Conservation (phyloP, 1,284 basidiomycete genomes). For the Cutaneotrichosporon sp. region DNA sequence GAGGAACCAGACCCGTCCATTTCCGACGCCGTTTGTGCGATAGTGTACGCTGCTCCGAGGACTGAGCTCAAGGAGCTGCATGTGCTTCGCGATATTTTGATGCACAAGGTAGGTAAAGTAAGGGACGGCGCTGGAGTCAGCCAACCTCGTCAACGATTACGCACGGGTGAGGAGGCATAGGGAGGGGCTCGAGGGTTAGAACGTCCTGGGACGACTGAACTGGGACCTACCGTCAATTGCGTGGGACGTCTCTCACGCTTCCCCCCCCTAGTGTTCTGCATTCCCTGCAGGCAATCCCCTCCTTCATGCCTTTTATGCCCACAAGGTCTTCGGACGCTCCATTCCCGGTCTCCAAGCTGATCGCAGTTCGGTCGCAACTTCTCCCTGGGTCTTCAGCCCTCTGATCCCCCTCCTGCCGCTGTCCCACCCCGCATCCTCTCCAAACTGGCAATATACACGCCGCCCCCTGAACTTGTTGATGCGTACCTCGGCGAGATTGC, state of each 20-base stretch:
- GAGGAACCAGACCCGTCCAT: conserved; percentile 78
- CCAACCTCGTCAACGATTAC: too few species aligned
- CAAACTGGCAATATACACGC: conserved; percentile 67
- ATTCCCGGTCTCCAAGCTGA: conserved; percentile 1
- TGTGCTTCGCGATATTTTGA: conserved; percentile 81
- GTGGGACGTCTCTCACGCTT: too few species aligned
- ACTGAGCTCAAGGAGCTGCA: conserved; percentile 92
- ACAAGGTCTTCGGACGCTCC: too few species aligned
- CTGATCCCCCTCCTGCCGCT: conserved; percentile 52
- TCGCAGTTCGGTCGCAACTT: conserved; percentile 43
- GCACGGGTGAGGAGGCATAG: too few species aligned
- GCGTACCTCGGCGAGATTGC: conserved; percentile 84
- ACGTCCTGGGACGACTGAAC: too few species aligned
- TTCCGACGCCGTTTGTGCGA: conserved; percentile 64
- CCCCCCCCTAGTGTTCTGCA: too few species aligned
- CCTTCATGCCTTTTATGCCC: too few species aligned
- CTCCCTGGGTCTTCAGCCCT: conserved; percentile 47
- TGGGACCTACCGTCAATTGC: too few species aligned
- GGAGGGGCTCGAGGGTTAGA: too few species aligned
- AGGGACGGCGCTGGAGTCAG: too few species aligned
- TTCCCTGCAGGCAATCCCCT: too few species aligned
- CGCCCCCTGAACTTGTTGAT: conserved; percentile 69
- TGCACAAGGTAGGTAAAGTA: conserved; percentile 67
- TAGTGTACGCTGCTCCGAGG: conserved; percentile 85
- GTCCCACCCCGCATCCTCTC: conserved; percentile 51